Conservation (phyloP, 495 filamentous ascomycete genomes). For the Choiromyces venosus region DNA sequence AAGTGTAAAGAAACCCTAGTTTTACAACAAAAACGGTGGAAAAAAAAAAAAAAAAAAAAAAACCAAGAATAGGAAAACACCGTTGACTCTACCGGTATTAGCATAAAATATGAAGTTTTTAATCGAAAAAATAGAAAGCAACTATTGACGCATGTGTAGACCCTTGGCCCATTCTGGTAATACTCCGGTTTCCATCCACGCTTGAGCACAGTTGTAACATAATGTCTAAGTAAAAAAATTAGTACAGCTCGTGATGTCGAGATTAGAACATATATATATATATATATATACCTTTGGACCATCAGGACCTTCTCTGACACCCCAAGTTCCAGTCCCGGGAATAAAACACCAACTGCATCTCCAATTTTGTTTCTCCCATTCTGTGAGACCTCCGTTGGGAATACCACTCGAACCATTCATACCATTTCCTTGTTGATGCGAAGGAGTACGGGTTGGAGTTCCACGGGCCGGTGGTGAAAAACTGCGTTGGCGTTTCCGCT, state of each 20-base stretch:
- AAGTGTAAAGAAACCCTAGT: constrained; percentile 5
- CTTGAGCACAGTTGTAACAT: constrained; percentile 87
- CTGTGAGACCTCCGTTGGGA: constrained; percentile 62
- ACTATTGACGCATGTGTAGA: constrained; percentile 51
- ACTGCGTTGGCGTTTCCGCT: constrained; percentile 76
- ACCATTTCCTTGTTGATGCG: constrained; percentile 63
- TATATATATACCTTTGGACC: constrained; percentile 67
- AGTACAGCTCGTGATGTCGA: constrained; percentile 16
- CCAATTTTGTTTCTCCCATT: constrained; percentile 80
- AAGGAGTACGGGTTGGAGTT: constrained; percentile 66
- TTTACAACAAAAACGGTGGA: background rate
- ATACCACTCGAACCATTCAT: constrained; percentile 61
- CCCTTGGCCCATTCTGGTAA: constrained; percentile 78
- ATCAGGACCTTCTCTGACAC: constrained; percentile 81
- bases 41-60: constrained; percentile 3
- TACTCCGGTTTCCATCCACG: constrained; percentile 79
- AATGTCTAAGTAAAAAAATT: constrained; percentile 59
- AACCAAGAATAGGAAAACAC: constrained; percentile 6
- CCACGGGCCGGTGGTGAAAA: constrained; percentile 65
- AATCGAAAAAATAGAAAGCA: background rate
- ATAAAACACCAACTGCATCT: constrained; percentile 84
- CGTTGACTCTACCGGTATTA: constrained; percentile 1
- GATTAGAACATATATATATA: background rate
- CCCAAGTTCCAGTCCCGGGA: constrained; percentile 88
- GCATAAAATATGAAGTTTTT: background rate